These are phyloP conservation scores for Pseudonitzschia multiseries DNA, from an alignment of 108 stramenopile genomes.

Conservation along the genomic window DNA sequence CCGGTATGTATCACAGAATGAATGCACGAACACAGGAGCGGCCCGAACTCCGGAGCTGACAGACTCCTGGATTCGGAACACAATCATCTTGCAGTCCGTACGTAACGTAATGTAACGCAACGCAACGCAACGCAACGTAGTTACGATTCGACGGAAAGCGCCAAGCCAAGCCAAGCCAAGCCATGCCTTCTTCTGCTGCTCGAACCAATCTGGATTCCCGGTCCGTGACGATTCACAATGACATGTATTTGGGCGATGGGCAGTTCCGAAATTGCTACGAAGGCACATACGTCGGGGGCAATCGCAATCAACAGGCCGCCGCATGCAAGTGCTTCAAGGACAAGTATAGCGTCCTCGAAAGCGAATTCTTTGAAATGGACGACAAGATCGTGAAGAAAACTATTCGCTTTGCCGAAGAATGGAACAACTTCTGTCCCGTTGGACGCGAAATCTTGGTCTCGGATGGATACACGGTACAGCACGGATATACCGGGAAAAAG, in stretches of 20 bases:
- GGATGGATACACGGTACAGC: not conserved
- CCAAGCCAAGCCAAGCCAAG: no score
- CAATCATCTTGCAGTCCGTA: no score
- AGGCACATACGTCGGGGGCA: constrained; percentile 68
- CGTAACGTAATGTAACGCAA: no score
- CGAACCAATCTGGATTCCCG: constrained; percentile 65
- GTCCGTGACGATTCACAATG: constrained; percentile 25
- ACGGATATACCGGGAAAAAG: not conserved
- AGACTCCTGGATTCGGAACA: no score
- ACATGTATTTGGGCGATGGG: constrained; percentile 41
- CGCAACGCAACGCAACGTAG: no score
- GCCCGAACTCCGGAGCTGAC: no score
- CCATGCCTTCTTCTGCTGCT: constrained; percentile 43
- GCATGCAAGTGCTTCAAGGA: constrained; percentile 68
- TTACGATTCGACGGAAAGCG: no score
- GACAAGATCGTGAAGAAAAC: constrained; percentile 55
- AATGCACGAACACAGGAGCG: no score
- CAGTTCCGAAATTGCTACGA: constrained; percentile 53
- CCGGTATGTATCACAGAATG: no score
- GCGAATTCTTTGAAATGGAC: constrained; percentile 54
- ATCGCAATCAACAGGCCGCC: constrained; percentile 68
- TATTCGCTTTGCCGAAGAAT: constrained; percentile 60
- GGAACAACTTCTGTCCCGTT: constrained; percentile 56
- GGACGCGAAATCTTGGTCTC: constrained; percentile 49
- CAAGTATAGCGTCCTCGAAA: constrained; percentile 42